Conservation (phyloP, 345 rosid species). For the Trapa incisa region DNA sequence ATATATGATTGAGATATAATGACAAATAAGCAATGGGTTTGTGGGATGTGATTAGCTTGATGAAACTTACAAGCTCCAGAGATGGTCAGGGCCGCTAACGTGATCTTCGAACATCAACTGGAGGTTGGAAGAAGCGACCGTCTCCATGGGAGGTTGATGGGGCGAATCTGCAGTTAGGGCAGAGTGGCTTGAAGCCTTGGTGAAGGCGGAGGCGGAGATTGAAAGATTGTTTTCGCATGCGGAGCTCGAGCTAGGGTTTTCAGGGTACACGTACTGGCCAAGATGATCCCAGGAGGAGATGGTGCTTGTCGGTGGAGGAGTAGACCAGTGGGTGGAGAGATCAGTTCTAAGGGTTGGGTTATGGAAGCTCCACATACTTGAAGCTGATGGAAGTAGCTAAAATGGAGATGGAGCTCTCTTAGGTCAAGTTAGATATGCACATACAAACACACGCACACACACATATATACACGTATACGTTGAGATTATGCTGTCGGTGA, state of each 20-base stretch:
- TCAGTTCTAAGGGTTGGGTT: background rate
- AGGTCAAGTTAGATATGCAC: background rate
- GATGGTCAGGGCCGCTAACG: background rate
- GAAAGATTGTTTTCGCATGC: background rate
- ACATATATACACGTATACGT: background rate
- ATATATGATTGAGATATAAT: too few species aligned
- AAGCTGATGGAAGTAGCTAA: background rate
- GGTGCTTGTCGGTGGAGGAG: background rate
- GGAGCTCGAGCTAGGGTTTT: conserved; percentile 6
- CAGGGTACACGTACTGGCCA: background rate
- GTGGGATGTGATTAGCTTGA: too few species aligned
- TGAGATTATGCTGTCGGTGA: too few species aligned
- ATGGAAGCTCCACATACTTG: conserved; percentile 4
- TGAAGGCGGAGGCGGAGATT: background rate
- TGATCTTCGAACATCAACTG: background rate
- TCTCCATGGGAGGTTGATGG: background rate
- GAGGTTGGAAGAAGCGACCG: background rate
- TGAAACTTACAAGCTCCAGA: conserved; percentile 6
- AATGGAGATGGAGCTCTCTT: background rate
- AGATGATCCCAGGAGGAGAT: background rate
- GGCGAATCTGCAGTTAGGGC: background rate
- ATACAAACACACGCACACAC: background rate
- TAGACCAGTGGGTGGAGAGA: background rate
- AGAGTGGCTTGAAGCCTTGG: conserved; percentile 5
- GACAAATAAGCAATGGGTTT: too few species aligned